Base-by-base conservation (phyloP, 768 basidiomycete species). In the Coprinopsis sp. region DNA sequence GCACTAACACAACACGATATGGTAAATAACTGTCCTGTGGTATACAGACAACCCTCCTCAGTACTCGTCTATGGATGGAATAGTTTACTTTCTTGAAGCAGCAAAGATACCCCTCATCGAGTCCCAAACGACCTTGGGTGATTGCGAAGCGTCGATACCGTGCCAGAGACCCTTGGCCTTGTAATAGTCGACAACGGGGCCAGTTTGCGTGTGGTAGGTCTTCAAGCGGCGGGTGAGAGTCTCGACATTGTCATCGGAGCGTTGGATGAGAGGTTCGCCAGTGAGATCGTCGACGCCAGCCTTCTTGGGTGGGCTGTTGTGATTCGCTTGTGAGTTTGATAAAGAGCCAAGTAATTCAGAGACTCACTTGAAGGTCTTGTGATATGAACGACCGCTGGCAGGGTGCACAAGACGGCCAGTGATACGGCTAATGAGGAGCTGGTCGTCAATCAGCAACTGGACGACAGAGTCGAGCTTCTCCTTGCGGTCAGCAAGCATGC, bases 171-270 rank as follows among this genome's bases (percentile, higher is more conserved):
- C 85, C 62, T 91, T 87, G 50, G 74, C 73, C 71, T 87, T 91
- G 80, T 99, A 99, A 74, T 96, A 97, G 36, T 91, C 91, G 13
- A 91, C 86, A 24, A 99, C 96, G 23, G 96, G 95, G 2, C 87
- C 89, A 12, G 96, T 99, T 69, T 96, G 93, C 27, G 76, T 65
- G 73, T 99, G 96, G 76, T 85, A 98, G n/a, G 89, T 81, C 2
- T 65, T 56, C 47, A 99, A 76, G 33, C 96, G 87, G 69, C 93
- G 96, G 56, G 82, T 79, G 44, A 99, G 77, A 11, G 94, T 91
- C 65, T 96, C 91, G 51, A 92, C 90, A 54, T 97, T 99, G 71
- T 99, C 96, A 65, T 99, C 96, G 7, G 93, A 92, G 52, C 96
- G 87, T 66, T 97, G 95, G 59, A 95, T 85, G 54, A 99, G 81